phyloP scores from a whole-genome alignment of 352 stramenopile genomes.

The Poterioochromonas sp. region DNA sequence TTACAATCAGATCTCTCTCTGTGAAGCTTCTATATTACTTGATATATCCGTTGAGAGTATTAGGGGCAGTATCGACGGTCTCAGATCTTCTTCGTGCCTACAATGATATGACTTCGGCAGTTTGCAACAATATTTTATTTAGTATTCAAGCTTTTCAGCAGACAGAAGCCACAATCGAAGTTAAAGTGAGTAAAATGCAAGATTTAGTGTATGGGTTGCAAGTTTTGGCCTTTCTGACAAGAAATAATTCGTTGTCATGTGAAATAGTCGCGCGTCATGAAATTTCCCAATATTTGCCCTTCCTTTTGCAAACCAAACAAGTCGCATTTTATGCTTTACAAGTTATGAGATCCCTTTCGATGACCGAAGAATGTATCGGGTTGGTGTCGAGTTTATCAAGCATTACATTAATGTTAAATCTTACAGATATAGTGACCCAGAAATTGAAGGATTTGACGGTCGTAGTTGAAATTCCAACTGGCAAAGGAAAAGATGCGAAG shows the following conservation, averaged over 20 bases:
- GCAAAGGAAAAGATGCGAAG: not conserved
- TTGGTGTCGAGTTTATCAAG: not conserved
- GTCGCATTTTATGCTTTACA: not conserved
- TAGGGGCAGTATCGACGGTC: not conserved
- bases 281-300: not conserved
- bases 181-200: not conserved
- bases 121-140: not conserved
- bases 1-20: not conserved
- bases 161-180: not conserved
- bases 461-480: not conserved
- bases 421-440: not conserved
- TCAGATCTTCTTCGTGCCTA: not conserved
- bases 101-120: not conserved
- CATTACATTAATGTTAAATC: not conserved
- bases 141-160: not conserved
- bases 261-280: not conserved
- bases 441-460: not conserved
- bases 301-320: not conserved
- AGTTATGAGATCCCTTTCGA: not conserved
- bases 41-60: not conserved
- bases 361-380: not conserved
- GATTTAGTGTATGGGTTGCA: not conserved
- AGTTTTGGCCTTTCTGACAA: not conserved
- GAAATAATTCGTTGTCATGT: not conserved
- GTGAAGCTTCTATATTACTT: not conserved